Base-by-base conservation (phyloP, 345 rosid species). In the Sonneratia caseolaris region DNA sequence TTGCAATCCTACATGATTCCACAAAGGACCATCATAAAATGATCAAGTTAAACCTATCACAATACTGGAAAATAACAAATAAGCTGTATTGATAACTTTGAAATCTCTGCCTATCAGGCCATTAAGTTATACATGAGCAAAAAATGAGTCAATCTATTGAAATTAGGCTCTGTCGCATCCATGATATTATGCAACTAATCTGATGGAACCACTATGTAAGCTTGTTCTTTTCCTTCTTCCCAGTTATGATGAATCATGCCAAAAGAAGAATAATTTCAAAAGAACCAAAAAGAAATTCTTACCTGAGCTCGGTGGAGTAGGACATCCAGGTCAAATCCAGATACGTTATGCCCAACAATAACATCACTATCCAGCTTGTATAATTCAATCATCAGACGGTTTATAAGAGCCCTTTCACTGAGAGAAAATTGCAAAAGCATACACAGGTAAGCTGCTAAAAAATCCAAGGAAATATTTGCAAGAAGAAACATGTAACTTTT, bases 241-340 rank as follows among this genome's bases (percentile, higher is more conserved):
- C 32, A 27, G 13, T 35, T 61, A 3, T 61, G 65, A 24, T 61
- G 65, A 27, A 61, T 61, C 37, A 5, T 62, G 66, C 66, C 38
- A 32, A 68, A 37, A 55, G 13, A 68, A 68, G 27, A 38, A 7
- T 7, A 8, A 64, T 12, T 37, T 24, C 40, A 9, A 32, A 51
- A n/a, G 38, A 62, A 65, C 16, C 48, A 49, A 15, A 48, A 53
- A 70, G 53, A 59, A 47, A 77, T 65, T 67, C 80, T 65, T 70
- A 90, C 99, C 96, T 92, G 96, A 57, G 91, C 83, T 85, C 99
- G 88, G 69, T 92, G 93, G 48, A 95, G 92, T 76, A 95, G 93
- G 77, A 95, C 92, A 80, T 92, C 96, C 79, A 95, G 84, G 82
- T 95, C 99, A 88, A 90, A 95, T 67, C 99, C 96, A 79, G 99